A percentile compares a stretch with the other conserved stretches of the same genome.
Evolutionary conservation across 2,329 filamentous ascomycete species (phyloP).

Genomic region (Pestalotiopsis sp.): DNA sequence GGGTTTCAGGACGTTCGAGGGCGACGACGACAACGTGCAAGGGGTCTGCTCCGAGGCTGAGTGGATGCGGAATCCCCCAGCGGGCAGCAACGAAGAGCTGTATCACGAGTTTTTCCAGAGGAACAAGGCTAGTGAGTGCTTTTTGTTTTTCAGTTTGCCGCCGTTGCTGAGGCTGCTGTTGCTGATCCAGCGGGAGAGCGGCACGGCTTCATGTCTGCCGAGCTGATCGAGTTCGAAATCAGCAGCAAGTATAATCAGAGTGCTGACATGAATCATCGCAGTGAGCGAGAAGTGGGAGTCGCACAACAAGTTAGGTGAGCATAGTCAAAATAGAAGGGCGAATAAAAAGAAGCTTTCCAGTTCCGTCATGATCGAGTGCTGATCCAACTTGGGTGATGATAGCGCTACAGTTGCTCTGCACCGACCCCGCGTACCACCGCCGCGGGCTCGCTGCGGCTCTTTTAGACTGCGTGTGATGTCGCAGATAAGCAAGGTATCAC

Average conservation of each 20-base stretch:
- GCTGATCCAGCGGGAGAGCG: neutral
- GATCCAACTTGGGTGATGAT: neutral
- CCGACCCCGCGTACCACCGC: conserved; percentile 12
- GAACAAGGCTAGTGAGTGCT: conserved; percentile 6
- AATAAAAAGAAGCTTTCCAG: neutral
- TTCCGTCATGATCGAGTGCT: neutral
- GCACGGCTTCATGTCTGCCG: neutral
- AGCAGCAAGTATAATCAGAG: neutral
- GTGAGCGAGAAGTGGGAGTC: conserved; percentile 23
- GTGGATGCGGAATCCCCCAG: conserved; percentile 15
- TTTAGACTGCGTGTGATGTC: conserved; percentile 4
- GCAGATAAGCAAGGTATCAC: conserved; percentile 12
- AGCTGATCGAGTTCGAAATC: neutral
- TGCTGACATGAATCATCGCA: neutral
- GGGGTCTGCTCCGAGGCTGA: conserved; percentile 3
- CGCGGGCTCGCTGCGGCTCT: conserved; percentile 10
- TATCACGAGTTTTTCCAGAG: conserved; percentile 23
- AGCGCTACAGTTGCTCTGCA: conserved; percentile 12
- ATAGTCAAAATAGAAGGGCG: neutral
- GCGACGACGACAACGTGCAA: conserved; percentile 3
- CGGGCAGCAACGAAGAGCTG: conserved; percentile 19
- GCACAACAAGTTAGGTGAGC: conserved; percentile 26
- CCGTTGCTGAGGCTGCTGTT: conserved; percentile 11
- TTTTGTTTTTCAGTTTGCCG: neutral
- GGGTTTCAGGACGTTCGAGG: conserved; percentile 22